phyloP scores from a whole-genome alignment of 106 monocot genomes.

The Acorus gramineus region DNA sequence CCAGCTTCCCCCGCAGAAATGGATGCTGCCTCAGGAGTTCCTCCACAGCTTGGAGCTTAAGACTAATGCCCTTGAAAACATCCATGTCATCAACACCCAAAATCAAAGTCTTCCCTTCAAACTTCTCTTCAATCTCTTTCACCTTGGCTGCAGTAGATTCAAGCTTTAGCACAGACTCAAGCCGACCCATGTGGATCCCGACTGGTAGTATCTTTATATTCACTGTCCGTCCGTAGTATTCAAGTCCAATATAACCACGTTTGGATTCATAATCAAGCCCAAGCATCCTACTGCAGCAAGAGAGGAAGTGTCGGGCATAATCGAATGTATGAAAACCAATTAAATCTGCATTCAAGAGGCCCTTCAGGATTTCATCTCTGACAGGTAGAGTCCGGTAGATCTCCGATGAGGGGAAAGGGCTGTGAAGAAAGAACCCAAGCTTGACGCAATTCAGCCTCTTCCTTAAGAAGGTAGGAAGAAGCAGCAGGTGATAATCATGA shows the following conservation, averaged over 20 bases:
- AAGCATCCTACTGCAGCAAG: conserved; percentile 39
- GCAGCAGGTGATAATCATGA: conserved; percentile 57
- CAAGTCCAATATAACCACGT: conserved; percentile 41
- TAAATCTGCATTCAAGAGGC: conserved; percentile 36
- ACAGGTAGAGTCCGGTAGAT: conserved; percentile 39
- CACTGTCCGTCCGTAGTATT: conserved; percentile 45
- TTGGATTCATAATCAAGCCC: conserved; percentile 40
- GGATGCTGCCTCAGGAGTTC: conserved; percentile 22
- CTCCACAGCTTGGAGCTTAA: conserved; percentile 42
- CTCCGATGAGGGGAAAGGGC: conserved; percentile 44
- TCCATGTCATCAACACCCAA: conserved; percentile 59
- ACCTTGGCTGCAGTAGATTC: conserved; percentile 27
- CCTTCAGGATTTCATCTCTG: conserved; percentile 37
- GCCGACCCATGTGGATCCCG: conserved; percentile 38
- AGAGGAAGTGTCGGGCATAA: conserved; percentile 15
- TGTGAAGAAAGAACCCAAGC: conserved; percentile 41
- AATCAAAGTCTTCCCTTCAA: conserved; percentile 24
- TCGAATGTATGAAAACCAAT: conserved; percentile 37
- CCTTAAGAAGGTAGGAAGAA: conserved; percentile 44
- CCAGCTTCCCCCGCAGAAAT: conserved; percentile 26
- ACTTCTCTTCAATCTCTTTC: conserved; percentile 32
- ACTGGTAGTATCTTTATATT: conserved; percentile 45
- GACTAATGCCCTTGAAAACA: conserved; percentile 51
- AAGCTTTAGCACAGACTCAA: conserved; percentile 26
- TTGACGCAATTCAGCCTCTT: conserved; percentile 30